Percentiles rank a stretch among this genome's conserved stretches.
phyloP scores from a whole-genome alignment of 768 basidiomycete species.

The Lactarius pseudohatsudake region DNA sequence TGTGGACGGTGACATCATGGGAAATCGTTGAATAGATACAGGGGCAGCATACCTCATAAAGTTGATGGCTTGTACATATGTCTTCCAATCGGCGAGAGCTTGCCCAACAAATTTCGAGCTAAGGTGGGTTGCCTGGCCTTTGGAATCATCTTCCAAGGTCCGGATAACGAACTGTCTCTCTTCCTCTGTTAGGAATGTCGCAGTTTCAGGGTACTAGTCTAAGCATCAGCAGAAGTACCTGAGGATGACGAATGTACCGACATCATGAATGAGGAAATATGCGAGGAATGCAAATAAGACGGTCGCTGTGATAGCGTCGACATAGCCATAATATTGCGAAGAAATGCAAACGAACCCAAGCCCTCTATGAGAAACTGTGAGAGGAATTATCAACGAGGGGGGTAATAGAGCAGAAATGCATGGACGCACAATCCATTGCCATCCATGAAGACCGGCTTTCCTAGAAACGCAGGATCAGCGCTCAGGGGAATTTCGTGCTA shows the following conservation, averaged over 20 bases:
- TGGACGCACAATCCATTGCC: constrained; percentile 51
- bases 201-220: constrained; percentile 43
- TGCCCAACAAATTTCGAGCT: constrained; percentile 39
- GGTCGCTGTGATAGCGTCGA: constrained; percentile 16
- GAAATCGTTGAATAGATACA: not conserved
- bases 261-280: constrained; percentile 44
- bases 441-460: constrained; percentile 38
- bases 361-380: constrained; percentile 49
- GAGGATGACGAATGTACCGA: constrained; percentile 26
- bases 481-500: not conserved
- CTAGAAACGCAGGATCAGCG: constrained; percentile 22
- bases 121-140: constrained; percentile 37
- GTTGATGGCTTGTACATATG: constrained; percentile 39
- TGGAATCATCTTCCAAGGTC: constrained; percentile 33
- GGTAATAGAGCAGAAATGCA: not conserved
- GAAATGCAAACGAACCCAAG: constrained; percentile 31
- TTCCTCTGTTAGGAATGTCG: constrained; percentile 40
- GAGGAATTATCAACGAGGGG: not conserved
- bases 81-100: constrained; percentile 35
- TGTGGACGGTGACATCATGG: constrained; percentile 24
- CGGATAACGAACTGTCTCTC: constrained; percentile 39
- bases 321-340: not conserved
- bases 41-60: constrained; percentile 35
- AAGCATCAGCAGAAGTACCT: not conserved
- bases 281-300: constrained; percentile 42